Evolutionary conservation across 805 yeast genomes (phyloP).

Genomic region (Candida chauliodis): DNA sequence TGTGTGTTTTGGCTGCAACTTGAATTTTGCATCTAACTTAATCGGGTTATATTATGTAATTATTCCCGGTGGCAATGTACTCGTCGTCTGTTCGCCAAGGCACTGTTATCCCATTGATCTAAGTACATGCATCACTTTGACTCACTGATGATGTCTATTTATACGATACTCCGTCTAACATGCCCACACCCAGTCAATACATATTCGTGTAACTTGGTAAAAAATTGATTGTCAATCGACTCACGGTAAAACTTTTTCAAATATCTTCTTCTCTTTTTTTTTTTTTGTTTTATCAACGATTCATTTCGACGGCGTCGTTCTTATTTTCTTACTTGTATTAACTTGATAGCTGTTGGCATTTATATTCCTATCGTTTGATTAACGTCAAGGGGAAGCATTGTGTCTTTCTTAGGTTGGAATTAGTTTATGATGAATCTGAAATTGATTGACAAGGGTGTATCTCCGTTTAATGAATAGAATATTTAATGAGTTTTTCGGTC

Average conservation of each 20-base stretch:
- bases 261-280: constrained; percentile 1
- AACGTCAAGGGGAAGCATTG: constrained; percentile 6
- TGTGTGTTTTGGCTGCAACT: neutral
- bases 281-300: constrained; percentile 7
- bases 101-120: no score
- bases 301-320: constrained; percentile 20
- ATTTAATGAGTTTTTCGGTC: constrained; percentile 47
- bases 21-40: neutral
- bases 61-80: no score
- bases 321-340: constrained; percentile 9
- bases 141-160: neutral
- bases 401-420: constrained; percentile 5
- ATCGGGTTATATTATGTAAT: neutral
- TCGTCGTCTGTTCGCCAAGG: no score
- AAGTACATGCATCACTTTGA: no score
- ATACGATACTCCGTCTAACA: no score
- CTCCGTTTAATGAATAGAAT: constrained; percentile 48
- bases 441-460: constrained; percentile 38
- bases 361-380: constrained; percentile 2
- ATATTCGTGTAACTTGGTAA: neutral
- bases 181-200: no score
- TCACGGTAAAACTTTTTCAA: no score
- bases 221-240: no score
- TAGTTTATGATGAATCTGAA: constrained; percentile 11
- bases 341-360: constrained; percentile 20